Conservation (phyloP, 192 early-diverging fungal genomes). For the Coemansia sp. region DNA sequence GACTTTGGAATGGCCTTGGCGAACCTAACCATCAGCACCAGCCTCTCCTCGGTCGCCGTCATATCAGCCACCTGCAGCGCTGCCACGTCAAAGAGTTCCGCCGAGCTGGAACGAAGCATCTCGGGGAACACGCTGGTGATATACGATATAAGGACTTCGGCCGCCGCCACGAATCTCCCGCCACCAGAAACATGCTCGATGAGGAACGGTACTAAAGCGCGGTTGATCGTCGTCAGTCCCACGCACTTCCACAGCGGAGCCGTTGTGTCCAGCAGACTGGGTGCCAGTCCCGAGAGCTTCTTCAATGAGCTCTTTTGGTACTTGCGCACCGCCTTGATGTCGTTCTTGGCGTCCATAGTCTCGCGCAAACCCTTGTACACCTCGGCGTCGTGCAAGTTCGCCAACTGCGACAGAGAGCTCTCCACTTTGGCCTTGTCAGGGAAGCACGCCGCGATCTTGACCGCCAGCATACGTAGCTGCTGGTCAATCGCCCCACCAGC, state of each 20-base stretch:
- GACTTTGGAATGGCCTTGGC: constrained; percentile 67
- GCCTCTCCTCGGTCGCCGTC: constrained; percentile 29
- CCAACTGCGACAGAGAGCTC: constrained; percentile 70
- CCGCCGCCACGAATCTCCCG: constrained; percentile 19
- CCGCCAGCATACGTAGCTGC: constrained; percentile 59
- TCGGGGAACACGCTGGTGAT: constrained; percentile 46
- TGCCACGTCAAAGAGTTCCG: constrained; percentile 35
- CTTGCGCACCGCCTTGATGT: constrained; percentile 73
- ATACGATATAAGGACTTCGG: constrained; percentile 29
- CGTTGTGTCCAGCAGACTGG: constrained; percentile 71
- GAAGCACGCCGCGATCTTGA: constrained; percentile 58
- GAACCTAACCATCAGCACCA: constrained; percentile 66
- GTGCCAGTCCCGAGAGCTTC: constrained; percentile 64
- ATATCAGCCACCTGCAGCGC: constrained; percentile 22
- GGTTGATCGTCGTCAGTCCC: constrained; percentile 75
- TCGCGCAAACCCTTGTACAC: constrained; percentile 70
- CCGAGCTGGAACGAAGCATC: constrained; percentile 39
- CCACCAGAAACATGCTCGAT: constrained; percentile 54
- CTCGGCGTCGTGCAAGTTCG: constrained; percentile 65
- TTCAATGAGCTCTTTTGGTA: constrained; percentile 72
- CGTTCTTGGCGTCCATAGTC: constrained; percentile 70
- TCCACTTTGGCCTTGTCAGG: constrained; percentile 71
- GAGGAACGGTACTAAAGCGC: constrained; percentile 59
- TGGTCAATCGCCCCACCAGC: constrained; percentile 53
- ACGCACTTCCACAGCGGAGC: constrained; percentile 74